Conservation (phyloP, 139 green algal genomes). For the Chlamydomonas applanata region DNA sequence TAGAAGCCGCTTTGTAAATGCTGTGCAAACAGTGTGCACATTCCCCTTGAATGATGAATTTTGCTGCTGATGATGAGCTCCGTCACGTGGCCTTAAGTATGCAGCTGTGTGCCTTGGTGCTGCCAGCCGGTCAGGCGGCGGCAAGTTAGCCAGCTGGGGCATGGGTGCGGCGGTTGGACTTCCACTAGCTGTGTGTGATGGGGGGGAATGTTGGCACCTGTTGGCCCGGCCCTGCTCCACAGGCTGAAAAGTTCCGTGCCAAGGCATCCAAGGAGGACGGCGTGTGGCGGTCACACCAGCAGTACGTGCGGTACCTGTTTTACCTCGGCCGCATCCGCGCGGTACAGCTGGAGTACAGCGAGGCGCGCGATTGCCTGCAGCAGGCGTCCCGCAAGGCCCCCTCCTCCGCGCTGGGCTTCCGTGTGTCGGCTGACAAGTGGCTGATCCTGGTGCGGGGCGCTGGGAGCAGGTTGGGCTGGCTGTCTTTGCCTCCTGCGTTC, state of each 20-base stretch:
- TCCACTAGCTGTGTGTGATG: background rate
- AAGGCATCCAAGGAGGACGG: constrained; percentile 84
- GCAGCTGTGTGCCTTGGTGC: too few species aligned
- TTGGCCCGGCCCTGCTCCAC: background rate
- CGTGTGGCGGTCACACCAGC: constrained; percentile 67
- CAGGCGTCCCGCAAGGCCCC: constrained; percentile 72
- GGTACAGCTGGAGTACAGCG: constrained; percentile 96
- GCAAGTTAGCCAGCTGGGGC: background rate
- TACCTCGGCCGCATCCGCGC: constrained; percentile 94
- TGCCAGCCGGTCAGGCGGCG: too few species aligned
- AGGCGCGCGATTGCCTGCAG: constrained; percentile 92
- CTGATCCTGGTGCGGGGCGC: constrained; percentile 70
- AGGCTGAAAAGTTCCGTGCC: constrained; percentile 95
- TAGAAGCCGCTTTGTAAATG: too few species aligned
- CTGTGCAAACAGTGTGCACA: too few species aligned
- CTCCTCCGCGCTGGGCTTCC: constrained; percentile 77
- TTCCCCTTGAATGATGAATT: too few species aligned
- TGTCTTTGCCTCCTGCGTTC: too few species aligned
- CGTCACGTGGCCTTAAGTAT: too few species aligned
- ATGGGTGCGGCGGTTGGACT: background rate
- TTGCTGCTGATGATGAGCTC: too few species aligned
- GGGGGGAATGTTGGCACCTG: background rate
- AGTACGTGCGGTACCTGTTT: constrained; percentile 90
- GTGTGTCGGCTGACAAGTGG: constrained; percentile 88
- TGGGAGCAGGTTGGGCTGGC: too few species aligned